A percentile compares a stretch with the other conserved stretches of the same genome.
These are phyloP conservation scores for Pyrenula aspistea DNA, from an alignment of 495 filamentous ascomycete species.

Conservation along the genomic window DNA sequence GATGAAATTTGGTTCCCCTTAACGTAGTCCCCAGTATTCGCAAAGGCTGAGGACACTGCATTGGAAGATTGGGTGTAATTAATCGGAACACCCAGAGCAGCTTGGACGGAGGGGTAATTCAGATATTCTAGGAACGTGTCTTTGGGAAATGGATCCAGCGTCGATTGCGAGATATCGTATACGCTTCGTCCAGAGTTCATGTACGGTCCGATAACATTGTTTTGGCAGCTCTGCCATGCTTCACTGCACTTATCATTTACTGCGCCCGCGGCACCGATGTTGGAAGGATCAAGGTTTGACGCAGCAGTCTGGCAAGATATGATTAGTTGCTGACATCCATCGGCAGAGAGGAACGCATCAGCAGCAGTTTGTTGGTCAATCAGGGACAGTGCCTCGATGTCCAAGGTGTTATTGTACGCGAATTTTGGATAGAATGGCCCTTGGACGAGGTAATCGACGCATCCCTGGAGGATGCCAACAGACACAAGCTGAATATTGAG, in stretches of 20 bases:
- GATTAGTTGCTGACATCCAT: conserved; percentile 24
- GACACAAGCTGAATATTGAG: conserved; percentile 34
- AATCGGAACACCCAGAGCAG: conserved; percentile 44
- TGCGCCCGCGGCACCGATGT: conserved; percentile 24
- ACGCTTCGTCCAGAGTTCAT: conserved; percentile 43
- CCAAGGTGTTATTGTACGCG: conserved; percentile 39
- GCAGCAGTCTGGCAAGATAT: conserved; percentile 21
- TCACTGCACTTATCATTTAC: conserved; percentile 33
- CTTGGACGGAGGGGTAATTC: conserved; percentile 40
- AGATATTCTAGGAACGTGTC: conserved; percentile 46
- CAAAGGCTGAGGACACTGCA: conserved; percentile 37
- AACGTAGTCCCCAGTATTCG: conserved; percentile 38
- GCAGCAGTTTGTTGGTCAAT: conserved; percentile 32
- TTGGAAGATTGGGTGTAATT: conserved; percentile 39
- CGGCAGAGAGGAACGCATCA: conserved; percentile 21
- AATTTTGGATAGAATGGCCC: conserved; percentile 39
- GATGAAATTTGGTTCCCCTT: conserved; percentile 31
- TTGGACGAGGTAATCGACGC: conserved; percentile 36
- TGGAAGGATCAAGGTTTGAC: conserved; percentile 25
- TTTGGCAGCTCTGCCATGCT: conserved; percentile 41
- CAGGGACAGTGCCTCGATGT: conserved; percentile 8
- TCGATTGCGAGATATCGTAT: conserved; percentile 48
- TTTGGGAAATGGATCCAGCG: conserved; percentile 48
- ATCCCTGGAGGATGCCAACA: conserved; percentile 47
- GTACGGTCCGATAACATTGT: conserved; percentile 39